Conservation (phyloP, 371 early-diverging fungal species). For the Haplosporangium sp. region DNA sequence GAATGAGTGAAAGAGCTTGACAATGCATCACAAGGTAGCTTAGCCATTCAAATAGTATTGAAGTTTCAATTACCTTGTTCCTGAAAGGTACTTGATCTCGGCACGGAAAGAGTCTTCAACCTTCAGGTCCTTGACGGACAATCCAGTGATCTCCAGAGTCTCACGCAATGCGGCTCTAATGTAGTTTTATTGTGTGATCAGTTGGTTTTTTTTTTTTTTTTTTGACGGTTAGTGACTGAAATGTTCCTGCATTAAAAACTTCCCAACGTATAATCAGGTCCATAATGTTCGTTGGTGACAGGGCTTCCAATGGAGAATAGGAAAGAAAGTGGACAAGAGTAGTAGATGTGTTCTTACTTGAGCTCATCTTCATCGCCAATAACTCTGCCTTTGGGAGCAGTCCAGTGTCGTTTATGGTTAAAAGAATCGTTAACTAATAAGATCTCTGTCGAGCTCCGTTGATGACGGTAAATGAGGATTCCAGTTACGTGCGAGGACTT, state of each 20-base stretch:
- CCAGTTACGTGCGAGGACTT: constrained; percentile 70
- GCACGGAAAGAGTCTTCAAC: constrained; percentile 82
- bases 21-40: too few species aligned
- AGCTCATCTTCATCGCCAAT: constrained; percentile 85
- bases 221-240: background rate
- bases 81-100: constrained; percentile 85
- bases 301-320: background rate
- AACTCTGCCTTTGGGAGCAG: constrained; percentile 85
- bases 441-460: constrained; percentile 79
- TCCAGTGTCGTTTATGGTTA: constrained; percentile 86
- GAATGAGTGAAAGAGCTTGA: background rate
- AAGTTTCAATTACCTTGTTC: constrained; percentile 63
- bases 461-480: constrained; percentile 82
- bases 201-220: background rate
- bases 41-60: too few species aligned
- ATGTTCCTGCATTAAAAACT: background rate
- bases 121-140: constrained; percentile 77
- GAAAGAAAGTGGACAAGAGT: background rate
- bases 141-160: constrained; percentile 79
- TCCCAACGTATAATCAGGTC: background rate
- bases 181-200: background rate
- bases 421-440: constrained; percentile 87
- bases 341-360: constrained; percentile 69
- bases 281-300: background rate
- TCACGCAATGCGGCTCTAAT: constrained; percentile 84